Percentiles rank a stretch among this genome's conserved stretches.
phyloP scores from a whole-genome alignment of 768 basidiomycete genomes.

The Suillus placidus region DNA sequence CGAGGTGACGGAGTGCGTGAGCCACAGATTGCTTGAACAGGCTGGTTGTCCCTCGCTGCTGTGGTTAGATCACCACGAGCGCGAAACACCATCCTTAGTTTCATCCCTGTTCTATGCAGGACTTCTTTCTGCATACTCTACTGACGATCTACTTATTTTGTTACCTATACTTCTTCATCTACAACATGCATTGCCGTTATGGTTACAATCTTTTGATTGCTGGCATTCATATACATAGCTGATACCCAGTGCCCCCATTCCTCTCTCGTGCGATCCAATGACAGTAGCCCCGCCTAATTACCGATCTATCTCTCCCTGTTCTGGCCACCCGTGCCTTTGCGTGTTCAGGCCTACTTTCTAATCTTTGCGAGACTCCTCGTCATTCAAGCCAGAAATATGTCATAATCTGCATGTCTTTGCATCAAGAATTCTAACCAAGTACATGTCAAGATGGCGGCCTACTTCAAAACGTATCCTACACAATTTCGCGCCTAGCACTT shows the following conservation, averaged over 20 bases:
- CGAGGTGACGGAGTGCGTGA: constrained; percentile 62
- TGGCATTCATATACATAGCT: background rate
- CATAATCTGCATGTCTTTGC: background rate
- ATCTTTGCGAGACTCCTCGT: background rate
- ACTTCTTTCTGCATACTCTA: background rate
- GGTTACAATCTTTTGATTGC: background rate
- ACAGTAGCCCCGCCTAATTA: background rate
- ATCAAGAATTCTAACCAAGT: background rate
- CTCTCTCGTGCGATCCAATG: background rate
- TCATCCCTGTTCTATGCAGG: background rate
- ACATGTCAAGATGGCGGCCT: background rate
- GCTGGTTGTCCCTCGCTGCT: background rate
- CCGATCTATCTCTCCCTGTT: background rate
- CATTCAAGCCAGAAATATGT: background rate
- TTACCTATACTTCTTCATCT: background rate
- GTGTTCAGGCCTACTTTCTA: background rate
- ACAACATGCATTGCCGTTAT: background rate
- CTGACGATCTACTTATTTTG: background rate
- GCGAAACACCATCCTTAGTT: background rate
- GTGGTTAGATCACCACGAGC: background rate
- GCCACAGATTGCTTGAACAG: background rate
- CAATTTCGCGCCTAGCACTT: background rate
- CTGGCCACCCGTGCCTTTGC: background rate
- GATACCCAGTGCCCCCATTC: background rate
- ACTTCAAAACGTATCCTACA: background rate